Conservation (phyloP, 73 alveolate genomes). For the Paramecium sonneborni region DNA sequence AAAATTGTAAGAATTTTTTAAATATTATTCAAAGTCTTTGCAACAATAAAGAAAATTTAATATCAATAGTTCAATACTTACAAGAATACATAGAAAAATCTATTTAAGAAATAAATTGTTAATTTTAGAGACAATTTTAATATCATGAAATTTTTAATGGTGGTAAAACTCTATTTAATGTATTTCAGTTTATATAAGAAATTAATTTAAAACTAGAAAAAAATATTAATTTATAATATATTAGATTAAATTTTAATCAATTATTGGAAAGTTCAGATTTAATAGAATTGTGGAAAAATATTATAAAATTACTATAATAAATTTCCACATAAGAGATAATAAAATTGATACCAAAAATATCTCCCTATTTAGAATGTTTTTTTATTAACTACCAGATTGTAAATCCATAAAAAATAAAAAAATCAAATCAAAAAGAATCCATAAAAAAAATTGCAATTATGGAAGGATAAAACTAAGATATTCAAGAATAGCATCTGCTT, state of each 20-base stretch:
- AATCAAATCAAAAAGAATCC: not conserved
- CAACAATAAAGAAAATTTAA: not conserved
- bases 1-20: not conserved
- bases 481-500: not conserved
- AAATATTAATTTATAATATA: not conserved
- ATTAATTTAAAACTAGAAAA: not conserved
- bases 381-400: not conserved
- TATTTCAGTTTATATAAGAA: not conserved
- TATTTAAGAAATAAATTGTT: not conserved
- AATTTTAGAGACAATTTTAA: not conserved
- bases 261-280: not conserved
- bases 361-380: constrained; percentile 38
- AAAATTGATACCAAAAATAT: not conserved
- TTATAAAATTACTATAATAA: not conserved
- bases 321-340: not conserved
- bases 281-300: not conserved
- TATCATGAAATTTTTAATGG: constrained; percentile 5
- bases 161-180: not conserved
- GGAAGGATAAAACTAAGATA: not conserved
- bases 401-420: not conserved
- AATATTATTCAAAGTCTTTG: not conserved
- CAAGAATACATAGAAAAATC: not conserved
- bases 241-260: not conserved
- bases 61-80: not conserved
- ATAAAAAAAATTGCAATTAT: not conserved